phyloP scores from a whole-genome alignment of 768 basidiomycete genomes.

The Boletellus emodensis region DNA sequence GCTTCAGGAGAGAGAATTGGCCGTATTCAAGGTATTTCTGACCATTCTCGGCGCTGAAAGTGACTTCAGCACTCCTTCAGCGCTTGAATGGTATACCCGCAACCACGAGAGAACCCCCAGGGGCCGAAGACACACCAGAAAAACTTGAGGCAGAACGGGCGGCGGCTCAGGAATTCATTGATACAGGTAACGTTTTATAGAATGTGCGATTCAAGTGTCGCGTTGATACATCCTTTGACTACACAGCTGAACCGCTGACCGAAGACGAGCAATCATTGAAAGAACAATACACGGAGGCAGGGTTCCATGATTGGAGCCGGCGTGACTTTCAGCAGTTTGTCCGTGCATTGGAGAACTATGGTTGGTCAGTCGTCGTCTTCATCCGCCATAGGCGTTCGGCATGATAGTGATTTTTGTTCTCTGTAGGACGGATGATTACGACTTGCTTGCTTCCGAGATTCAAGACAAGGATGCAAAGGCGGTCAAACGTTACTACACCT shows the following conservation, averaged over 20 bases:
- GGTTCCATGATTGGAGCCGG: constrained; percentile 89
- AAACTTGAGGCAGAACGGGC: constrained; percentile 76
- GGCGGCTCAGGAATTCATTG: constrained; percentile 82
- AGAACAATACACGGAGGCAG: constrained; percentile 68
- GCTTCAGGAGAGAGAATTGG: constrained; percentile 84
- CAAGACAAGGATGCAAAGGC: constrained; percentile 79
- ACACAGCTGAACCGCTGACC: constrained; percentile 80
- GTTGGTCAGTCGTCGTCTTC: constrained; percentile 49
- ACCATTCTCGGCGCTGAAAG: neutral
- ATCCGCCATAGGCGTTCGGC: neutral
- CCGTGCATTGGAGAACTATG: constrained; percentile 71
- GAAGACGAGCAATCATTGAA: constrained; percentile 84
- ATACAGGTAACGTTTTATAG: constrained; percentile 52
- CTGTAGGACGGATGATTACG: constrained; percentile 57
- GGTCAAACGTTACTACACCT: constrained; percentile 70
- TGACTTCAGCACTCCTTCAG: constrained; percentile 29
- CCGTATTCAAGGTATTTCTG: constrained; percentile 62
- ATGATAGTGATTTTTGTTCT: neutral
- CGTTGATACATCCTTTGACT: neutral
- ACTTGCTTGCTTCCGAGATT: constrained; percentile 75
- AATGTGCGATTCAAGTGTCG: neutral
- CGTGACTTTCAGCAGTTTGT: constrained; percentile 93
- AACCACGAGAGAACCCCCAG: constrained; percentile 59
- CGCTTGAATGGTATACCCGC: constrained; percentile 64
- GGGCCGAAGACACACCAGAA: constrained; percentile 76